Evolutionary conservation across 1,284 basidiomycete species (phyloP).

Genomic region (Marasmius tenuissimus): DNA sequence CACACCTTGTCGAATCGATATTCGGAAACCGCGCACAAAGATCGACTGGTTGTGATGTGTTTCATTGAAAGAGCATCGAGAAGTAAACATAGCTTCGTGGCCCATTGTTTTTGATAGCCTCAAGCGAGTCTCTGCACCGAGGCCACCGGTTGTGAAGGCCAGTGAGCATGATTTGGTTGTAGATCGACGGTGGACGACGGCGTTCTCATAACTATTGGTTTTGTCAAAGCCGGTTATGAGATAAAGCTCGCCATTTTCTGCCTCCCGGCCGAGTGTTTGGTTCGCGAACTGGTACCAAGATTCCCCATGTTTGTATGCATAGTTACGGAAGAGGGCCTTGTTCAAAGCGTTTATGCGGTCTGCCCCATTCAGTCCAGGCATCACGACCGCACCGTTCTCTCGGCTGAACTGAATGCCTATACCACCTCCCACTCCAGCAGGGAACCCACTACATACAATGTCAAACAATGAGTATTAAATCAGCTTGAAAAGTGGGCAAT

Average conservation of each 20-base stretch:
- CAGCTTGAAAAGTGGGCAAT: neutral
- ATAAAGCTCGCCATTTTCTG: neutral
- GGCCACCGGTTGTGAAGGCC: neutral
- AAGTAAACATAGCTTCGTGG: neutral
- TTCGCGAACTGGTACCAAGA: neutral
- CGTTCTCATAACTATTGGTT: neutral
- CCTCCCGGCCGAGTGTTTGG: neutral
- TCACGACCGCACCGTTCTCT: neutral
- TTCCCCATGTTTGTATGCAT: neutral
- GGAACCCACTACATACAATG: neutral
- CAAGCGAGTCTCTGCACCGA: neutral
- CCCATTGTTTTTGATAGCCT: neutral
- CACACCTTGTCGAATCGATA: neutral
- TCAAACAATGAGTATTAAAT: neutral
- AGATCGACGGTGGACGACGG: neutral
- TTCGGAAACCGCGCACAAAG: neutral
- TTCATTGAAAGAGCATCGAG: neutral
- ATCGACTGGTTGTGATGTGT: neutral
- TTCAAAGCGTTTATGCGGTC: neutral
- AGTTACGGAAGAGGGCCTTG: neutral
- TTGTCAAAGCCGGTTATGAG: neutral
- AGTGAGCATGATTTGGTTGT: neutral
- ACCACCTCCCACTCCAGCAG: neutral
- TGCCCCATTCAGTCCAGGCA: neutral
- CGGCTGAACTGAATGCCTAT: neutral